Evolutionary conservation across 1,284 basidiomycete species (phyloP).

Genomic region (Malassezia pachydermatis): DNA sequence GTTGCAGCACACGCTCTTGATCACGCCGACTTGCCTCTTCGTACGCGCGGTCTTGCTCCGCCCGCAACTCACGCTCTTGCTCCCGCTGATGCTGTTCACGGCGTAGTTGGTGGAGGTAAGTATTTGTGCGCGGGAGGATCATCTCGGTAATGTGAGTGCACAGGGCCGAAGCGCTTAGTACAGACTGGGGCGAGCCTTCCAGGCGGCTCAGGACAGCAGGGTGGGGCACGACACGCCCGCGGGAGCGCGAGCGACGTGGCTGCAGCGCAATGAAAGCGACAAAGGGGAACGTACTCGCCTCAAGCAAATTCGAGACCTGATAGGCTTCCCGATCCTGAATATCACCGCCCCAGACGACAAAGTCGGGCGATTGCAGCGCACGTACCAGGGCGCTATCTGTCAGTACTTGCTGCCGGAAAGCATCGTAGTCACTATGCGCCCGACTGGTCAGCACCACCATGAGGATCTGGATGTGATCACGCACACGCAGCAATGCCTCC

Average conservation of each 20-base stretch:
- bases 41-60: slow-evolving; percentile 36
- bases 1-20: slow-evolving; percentile 22
- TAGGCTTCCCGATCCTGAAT: slow-evolving; percentile 70
- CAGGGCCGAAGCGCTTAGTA: slow-evolving; percentile 23
- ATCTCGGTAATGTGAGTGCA: slow-evolving; percentile 31
- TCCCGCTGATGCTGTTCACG: slow-evolving; percentile 25
- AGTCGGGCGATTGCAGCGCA: slow-evolving; percentile 59
- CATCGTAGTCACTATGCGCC: slow-evolving; percentile 76
- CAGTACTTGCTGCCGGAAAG: slow-evolving; percentile 75
- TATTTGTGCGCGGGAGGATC: slow-evolving; percentile 27
- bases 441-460: slow-evolving; percentile 75
- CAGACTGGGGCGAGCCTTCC: slow-evolving; percentile 28
- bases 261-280: slow-evolving; percentile 80
- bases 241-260: slow-evolving; percentile 50
- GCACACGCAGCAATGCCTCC: slow-evolving; percentile 61
- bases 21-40: slow-evolving; percentile 28
- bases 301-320: slow-evolving; percentile 72
- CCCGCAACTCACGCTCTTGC: slow-evolving; percentile 30
- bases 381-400: slow-evolving; percentile 63
- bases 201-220: slow-evolving; percentile 33
- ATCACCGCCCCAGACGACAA: slow-evolving; percentile 75
- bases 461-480: slow-evolving; percentile 63
- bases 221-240: slow-evolving; percentile 14
- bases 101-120: slow-evolving; percentile 27
- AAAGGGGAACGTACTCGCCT: slow-evolving; percentile 81